Evolutionary conservation across 768 basidiomycete genomes (phyloP).

Genomic region (Tremella yokohamensis): DNA sequence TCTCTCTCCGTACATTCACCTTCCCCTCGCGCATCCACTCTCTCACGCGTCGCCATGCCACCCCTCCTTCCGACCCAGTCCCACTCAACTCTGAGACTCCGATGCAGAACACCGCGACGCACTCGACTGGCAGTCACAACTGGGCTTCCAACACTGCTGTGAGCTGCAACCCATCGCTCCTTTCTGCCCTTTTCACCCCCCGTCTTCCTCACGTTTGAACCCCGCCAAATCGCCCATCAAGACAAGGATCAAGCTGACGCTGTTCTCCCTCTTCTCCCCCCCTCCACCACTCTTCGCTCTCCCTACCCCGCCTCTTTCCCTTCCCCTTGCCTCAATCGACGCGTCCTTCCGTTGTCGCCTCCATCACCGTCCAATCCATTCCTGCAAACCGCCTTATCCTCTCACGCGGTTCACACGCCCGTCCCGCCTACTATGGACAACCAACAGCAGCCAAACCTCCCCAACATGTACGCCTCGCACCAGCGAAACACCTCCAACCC

Average conservation of each 20-base stretch:
- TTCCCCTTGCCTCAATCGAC: neutral
- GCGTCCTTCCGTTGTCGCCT: constrained; percentile 3
- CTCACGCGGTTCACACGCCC: neutral
- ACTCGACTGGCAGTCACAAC: constrained; percentile 1
- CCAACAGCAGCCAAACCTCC: constrained; percentile 1
- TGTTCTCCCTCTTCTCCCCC: constrained; percentile 5
- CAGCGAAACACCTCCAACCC: constrained; percentile 25
- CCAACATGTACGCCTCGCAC: constrained; percentile 12
- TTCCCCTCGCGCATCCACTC: no score
- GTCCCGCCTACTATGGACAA: neutral
- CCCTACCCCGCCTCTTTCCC: neutral
- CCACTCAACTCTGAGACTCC: neutral
- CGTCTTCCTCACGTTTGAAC: no score
- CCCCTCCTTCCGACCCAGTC: no score
- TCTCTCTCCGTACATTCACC: neutral
- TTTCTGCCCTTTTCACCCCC: no score
- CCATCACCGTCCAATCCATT: neutral
- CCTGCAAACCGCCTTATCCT: neutral
- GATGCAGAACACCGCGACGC: constrained; percentile 4
- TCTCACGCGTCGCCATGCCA: no score
- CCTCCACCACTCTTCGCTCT: neutral
- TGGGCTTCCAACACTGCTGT: constrained; percentile 5
- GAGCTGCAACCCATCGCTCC: no score
- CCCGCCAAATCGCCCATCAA: no score
- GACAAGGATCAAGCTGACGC: constrained; percentile 2